phyloP scores from a whole-genome alignment of 495 filamentous ascomycete genomes.

The Penicillium verhagenii region DNA sequence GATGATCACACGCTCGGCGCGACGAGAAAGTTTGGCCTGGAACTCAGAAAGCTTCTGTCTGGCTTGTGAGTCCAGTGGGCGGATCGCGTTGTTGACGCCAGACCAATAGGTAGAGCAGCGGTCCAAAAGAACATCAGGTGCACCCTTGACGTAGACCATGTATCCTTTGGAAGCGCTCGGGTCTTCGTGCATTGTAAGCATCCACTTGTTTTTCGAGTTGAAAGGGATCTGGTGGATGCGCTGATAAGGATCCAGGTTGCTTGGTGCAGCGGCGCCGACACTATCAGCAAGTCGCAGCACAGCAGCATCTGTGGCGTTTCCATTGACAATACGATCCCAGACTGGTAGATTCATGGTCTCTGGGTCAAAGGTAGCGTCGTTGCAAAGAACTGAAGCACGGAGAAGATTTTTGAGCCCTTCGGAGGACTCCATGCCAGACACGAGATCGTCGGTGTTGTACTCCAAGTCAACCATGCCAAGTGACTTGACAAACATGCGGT shows the following conservation, averaged over 20 bases:
- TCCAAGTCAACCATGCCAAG: slow-evolving; percentile 37
- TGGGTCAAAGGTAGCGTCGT: slow-evolving; percentile 67
- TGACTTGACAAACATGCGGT: slow-evolving; percentile 49
- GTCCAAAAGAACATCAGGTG: slow-evolving; percentile 49
- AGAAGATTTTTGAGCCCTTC: slow-evolving; percentile 22
- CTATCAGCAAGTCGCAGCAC: slow-evolving; percentile 65
- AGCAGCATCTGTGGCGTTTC: slow-evolving; percentile 72
- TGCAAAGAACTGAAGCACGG: slow-evolving; percentile 53
- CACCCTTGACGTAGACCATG: slow-evolving; percentile 48
- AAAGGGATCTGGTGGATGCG: slow-evolving; percentile 67
- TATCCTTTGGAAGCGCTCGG: slow-evolving; percentile 14
- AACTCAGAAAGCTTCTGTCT: slow-evolving; percentile 32
- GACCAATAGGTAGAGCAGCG: slow-evolving; percentile 46
- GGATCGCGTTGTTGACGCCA: slow-evolving; percentile 27
- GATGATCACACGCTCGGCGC: slow-evolving; percentile 53
- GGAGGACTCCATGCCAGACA: slow-evolving; percentile 9
- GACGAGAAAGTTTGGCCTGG: slow-evolving; percentile 43
- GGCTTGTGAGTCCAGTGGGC: slow-evolving; percentile 34
- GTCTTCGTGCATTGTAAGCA: slow-evolving; percentile 34
- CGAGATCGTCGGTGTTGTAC: slow-evolving; percentile 24
- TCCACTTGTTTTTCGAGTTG: slow-evolving; percentile 76
- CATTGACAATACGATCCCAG: slow-evolving; percentile 57
- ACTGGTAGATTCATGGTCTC: slow-evolving; percentile 52
- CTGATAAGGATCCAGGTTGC: slow-evolving; percentile 43
- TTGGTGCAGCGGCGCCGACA: slow-evolving; percentile 49